Evolutionary conservation across 1,284 basidiomycete genomes (phyloP).

Genomic region (Ceraceosorus guamensis): DNA sequence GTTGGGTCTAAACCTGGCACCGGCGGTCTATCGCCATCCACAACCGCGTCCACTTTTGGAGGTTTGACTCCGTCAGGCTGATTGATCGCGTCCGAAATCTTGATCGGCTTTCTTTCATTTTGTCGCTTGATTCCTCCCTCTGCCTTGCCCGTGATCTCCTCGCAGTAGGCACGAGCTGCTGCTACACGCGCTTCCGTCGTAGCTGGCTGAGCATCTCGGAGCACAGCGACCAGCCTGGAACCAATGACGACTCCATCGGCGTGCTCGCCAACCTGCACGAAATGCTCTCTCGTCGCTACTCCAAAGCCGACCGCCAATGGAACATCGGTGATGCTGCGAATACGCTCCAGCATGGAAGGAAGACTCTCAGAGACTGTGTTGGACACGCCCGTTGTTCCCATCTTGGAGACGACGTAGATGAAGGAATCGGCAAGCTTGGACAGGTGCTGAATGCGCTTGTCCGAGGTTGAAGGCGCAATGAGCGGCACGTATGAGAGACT

Average conservation of each 20-base stretch:
- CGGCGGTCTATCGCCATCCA: constrained; percentile 24
- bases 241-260: constrained; percentile 94
- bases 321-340: constrained; percentile 55
- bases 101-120: constrained; percentile 14
- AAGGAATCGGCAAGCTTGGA: constrained; percentile 89
- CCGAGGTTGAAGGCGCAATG: constrained; percentile 85
- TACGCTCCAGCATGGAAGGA: constrained; percentile 44
- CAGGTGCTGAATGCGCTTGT: constrained; percentile 80
- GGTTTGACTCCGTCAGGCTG: constrained; percentile 26
- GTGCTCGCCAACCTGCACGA: constrained; percentile 68
- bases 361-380: constrained; percentile 55
- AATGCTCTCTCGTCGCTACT: constrained; percentile 84
- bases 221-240: constrained; percentile 71
- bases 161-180: constrained; percentile 53
- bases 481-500: constrained; percentile 95
- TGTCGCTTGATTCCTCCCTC: constrained; percentile 36
- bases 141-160: constrained; percentile 57
- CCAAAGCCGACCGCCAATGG: constrained; percentile 96
- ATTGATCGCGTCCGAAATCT: constrained; percentile 17
- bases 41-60: constrained; percentile 38
- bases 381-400: constrained; percentile 94
- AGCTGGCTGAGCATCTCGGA: constrained; percentile 56
- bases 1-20: constrained; percentile 32
- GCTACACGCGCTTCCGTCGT: constrained; percentile 51
- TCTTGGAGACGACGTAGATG: constrained; percentile 80